A percentile compares a stretch with the other conserved stretches of the same genome.
Conservation (phyloP, 257 asterid genomes). For the Lycium barbarum region DNA sequence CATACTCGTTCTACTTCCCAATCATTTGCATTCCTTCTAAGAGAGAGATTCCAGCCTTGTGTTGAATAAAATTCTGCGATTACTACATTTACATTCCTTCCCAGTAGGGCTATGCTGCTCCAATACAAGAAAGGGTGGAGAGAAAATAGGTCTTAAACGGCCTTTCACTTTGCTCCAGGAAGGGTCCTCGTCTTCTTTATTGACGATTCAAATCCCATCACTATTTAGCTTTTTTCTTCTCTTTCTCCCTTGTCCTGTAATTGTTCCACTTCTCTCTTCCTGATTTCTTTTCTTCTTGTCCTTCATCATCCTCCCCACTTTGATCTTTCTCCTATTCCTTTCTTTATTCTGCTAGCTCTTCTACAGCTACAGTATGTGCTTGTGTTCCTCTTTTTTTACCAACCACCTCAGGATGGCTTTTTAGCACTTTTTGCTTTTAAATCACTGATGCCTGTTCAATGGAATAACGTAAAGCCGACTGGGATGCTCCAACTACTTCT, state of each 20-base stretch:
- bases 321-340: slow-evolving; percentile 1
- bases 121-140: not conserved
- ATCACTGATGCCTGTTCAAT: not conserved
- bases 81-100: no score
- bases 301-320: not conserved
- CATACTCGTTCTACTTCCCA: no score
- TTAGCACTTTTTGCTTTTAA: not conserved
- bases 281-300: slow-evolving; percentile 5
- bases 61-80: no score
- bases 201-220: not conserved
- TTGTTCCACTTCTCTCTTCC: not conserved
- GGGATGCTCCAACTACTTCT: not conserved
- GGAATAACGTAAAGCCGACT: not conserved
- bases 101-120: not conserved
- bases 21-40: no score
- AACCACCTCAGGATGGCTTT: not conserved
- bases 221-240: slow-evolving; percentile 22
- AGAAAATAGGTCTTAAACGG: not conserved
- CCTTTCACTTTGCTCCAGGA: not conserved
- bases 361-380: not conserved
- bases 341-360: slow-evolving; percentile 1
- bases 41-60: no score
- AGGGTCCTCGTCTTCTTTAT: not conserved
- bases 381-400: not conserved
- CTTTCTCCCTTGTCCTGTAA: not conserved